Base-by-base conservation (phyloP, 164 flowering plant species). In the Vitis amurensis region DNA sequence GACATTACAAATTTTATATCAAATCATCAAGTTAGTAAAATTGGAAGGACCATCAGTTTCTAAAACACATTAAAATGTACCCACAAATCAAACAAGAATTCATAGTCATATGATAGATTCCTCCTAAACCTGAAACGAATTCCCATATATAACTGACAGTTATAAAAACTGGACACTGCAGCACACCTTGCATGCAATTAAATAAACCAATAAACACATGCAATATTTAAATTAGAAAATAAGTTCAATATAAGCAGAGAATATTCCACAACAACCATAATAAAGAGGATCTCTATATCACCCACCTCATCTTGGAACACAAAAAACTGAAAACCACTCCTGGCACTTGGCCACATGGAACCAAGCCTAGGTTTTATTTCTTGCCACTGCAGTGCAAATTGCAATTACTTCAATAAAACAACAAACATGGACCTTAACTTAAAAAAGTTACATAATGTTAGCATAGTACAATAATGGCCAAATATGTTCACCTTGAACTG, bases 321-420 rank as follows among this genome's bases (percentile, higher is more conserved):
- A 79, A 88, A 82, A 81, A 93, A 80, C 74, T 95, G 99, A 77
- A 95, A 95, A 56, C 97, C 99, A 81, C 99, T 95, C 71, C 99
- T 86, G 11, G 89, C 83, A 84, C 91, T 91, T 15, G 99, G 99
- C 99, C 99, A 93, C 90, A 91, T 75, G 80, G 91, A 74, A 55
- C 97, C 98, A 75, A 88, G 99, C 62, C 63, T 82, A 55, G 97
- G 97, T 76, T 90, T 95, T 77, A 95, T 87, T 83, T 95, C 98
- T 89, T 90, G 97, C 99, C 99, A 95, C 99, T 95, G 67, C 73
- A 76, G 69, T 61, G 67, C 53, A 63, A 64, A 64, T 76, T 13
- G 14, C 15, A 0, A 27, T 12, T 48, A 59, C 61, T 62, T 62
- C 12, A 61, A 44, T 9, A 47, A 11, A 29, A 13, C 17, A 60